Conservation (phyloP, 345 rosid species). For the Anastatica hierochuntica region DNA sequence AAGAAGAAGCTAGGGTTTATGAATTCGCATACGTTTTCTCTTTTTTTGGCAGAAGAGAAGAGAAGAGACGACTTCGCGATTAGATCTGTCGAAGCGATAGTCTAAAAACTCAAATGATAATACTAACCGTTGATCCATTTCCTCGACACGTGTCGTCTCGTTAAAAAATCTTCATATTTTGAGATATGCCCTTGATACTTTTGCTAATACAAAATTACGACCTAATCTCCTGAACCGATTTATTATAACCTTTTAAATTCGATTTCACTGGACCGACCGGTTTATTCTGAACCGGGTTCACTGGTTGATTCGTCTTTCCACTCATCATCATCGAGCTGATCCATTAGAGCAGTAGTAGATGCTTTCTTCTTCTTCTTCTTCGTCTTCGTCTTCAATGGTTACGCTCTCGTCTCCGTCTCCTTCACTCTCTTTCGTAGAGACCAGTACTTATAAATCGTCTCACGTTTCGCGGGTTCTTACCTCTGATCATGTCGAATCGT, state of each 20-base stretch:
- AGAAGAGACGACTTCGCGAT: slow-evolving; percentile 19
- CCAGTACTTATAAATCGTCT: slow-evolving; percentile 28
- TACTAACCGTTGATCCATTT: slow-evolving; percentile 9
- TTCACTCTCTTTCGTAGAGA: slow-evolving; percentile 44
- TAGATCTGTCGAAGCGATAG: slow-evolving; percentile 23
- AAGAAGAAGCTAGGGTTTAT: slow-evolving; percentile 5
- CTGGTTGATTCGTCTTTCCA: no score
- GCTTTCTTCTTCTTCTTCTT: slow-evolving; percentile 26
- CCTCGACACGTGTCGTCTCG: slow-evolving; percentile 11
- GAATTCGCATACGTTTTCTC: slow-evolving; percentile 4
- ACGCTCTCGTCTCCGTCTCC: slow-evolving; percentile 28
- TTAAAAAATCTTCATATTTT: background rate
- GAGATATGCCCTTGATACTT: background rate
- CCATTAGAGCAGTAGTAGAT: background rate
- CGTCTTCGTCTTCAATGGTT: slow-evolving; percentile 2
- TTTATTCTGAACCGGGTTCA: background rate
- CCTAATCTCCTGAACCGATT: background rate
- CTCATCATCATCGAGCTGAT: background rate
- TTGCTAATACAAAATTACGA: background rate
- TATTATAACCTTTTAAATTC: background rate
- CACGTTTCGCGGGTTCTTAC: slow-evolving; percentile 39
- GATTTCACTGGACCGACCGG: slow-evolving; percentile 6
- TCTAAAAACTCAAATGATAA: slow-evolving; percentile 1
- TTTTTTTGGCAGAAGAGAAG: slow-evolving; percentile 9
- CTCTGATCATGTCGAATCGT: slow-evolving; percentile 21